A percentile compares a stretch with the other conserved stretches of the same genome.
Evolutionary conservation across 1,284 basidiomycete genomes (phyloP).

Genomic region (Afroboletus lepidellus): DNA sequence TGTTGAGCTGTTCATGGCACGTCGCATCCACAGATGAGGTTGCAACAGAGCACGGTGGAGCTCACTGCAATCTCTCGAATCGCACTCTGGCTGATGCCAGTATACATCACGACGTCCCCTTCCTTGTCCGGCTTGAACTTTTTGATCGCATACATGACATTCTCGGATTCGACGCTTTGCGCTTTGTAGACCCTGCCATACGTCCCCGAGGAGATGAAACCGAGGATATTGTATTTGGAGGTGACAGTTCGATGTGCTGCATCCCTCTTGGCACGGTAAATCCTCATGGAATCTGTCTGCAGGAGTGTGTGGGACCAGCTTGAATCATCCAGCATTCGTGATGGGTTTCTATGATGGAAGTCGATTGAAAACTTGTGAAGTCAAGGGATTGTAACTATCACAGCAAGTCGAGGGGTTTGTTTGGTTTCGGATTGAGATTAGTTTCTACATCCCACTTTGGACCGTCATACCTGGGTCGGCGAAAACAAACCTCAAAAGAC

Average conservation of each 20-base stretch:
- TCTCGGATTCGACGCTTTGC: slow-evolving; percentile 66
- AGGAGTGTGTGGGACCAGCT: slow-evolving; percentile 37
- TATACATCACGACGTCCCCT: slow-evolving; percentile 90
- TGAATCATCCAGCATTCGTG: slow-evolving; percentile 35
- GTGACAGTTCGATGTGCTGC: slow-evolving; percentile 63
- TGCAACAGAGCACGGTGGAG: slow-evolving; percentile 11
- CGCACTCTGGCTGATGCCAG: slow-evolving; percentile 96
- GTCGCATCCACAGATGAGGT: neutral
- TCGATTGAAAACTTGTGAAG: neutral
- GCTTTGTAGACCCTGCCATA: slow-evolving; percentile 99
- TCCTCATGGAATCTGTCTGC: slow-evolving; percentile 74
- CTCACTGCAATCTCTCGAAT: slow-evolving; percentile 93
- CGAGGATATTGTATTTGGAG: slow-evolving; percentile 88
- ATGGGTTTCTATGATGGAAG: neutral
- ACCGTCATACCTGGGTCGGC: too few relatives aligned
- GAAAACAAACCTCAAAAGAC: too few relatives aligned
- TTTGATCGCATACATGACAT: slow-evolving; percentile 89
- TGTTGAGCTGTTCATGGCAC: slow-evolving; percentile 66
- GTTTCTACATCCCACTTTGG: too few relatives aligned
- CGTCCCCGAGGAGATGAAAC: slow-evolving; percentile 97
- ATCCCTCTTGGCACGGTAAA: slow-evolving; percentile 82
- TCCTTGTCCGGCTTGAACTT: slow-evolving; percentile 99
- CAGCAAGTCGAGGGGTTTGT: too few relatives aligned
- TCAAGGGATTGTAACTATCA: too few relatives aligned
- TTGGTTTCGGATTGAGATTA: too few relatives aligned